A percentile compares a stretch with the other conserved stretches of the same genome.
phyloP scores from a whole-genome alignment of 306 rosid genomes.

The Biancaea sappan region DNA sequence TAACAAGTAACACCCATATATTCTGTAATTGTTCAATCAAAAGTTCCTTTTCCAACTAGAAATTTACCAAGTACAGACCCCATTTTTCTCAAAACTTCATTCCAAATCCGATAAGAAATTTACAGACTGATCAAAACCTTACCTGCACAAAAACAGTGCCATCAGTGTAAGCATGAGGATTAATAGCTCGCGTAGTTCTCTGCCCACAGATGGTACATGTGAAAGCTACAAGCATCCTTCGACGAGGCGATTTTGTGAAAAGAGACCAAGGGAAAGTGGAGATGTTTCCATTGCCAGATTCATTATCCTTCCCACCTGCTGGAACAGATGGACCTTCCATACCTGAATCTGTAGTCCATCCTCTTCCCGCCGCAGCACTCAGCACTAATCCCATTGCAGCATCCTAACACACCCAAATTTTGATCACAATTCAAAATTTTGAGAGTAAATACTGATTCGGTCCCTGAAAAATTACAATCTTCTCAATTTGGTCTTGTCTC shows the following conservation, averaged over 20 bases:
- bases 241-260: constrained; percentile 90
- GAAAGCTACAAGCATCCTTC: constrained; percentile 93
- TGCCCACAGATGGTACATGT: constrained; percentile 96
- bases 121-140: background rate
- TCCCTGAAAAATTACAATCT: too few species aligned
- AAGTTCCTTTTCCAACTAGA: background rate
- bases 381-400: constrained; percentile 95
- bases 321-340: constrained; percentile 96
- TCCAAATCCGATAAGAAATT: background rate
- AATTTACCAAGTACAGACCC: constrained; percentile 1
- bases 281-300: constrained; percentile 61
- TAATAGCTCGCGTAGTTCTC: constrained; percentile 91
- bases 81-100: background rate
- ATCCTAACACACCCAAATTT: constrained; percentile 54
- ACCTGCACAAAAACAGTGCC: constrained; percentile 99
- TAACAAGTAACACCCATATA: background rate
- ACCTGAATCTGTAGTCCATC: constrained; percentile 98
- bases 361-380: constrained; percentile 88
- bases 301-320: constrained; percentile 53
- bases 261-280: constrained; percentile 99
- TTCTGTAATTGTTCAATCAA: background rate
- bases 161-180: constrained; percentile 96
- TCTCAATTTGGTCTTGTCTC: too few species aligned
- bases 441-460: too few species aligned
- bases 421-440: background rate